Percentiles rank a stretch among this genome's conserved stretches.
phyloP scores from a whole-genome alignment of 1,284 basidiomycete species.

The Cryptococcus sp. region DNA sequence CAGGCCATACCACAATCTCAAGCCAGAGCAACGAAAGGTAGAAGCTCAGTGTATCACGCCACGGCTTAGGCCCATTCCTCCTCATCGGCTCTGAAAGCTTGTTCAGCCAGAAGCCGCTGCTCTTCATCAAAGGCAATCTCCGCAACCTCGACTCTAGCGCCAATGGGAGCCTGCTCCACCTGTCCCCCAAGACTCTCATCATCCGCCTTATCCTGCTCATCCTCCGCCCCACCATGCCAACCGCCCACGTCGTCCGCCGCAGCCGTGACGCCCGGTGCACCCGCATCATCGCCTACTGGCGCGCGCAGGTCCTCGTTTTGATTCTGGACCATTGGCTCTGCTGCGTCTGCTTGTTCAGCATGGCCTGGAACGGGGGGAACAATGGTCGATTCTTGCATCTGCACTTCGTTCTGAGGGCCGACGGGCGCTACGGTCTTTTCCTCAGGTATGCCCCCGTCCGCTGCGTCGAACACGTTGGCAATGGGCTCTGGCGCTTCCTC shows the following conservation, averaged over 20 bases:
- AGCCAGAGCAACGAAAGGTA: too few relatives aligned
- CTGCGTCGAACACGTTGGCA: slow-evolving; percentile 48
- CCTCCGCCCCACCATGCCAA: slow-evolving; percentile 54
- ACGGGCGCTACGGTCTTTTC: slow-evolving; percentile 47
- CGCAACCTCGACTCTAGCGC: slow-evolving; percentile 25
- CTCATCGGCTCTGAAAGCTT: slow-evolving; percentile 35
- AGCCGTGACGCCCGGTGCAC: slow-evolving; percentile 46
- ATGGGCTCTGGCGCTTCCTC: slow-evolving; percentile 51
- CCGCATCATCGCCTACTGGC: slow-evolving; percentile 52
- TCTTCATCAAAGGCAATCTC: slow-evolving; percentile 47
- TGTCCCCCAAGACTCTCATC: slow-evolving; percentile 12
- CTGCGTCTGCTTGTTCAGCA: not conserved
- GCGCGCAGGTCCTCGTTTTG: slow-evolving; percentile 43
- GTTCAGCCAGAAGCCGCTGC: slow-evolving; percentile 37
- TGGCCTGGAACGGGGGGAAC: slow-evolving; percentile 4
- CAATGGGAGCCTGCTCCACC: slow-evolving; percentile 22
- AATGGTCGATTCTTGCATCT: slow-evolving; percentile 43
- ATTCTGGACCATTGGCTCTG: slow-evolving; percentile 16
- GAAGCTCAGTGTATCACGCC: not conserved
- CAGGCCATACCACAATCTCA: too few relatives aligned
- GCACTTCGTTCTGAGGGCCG: slow-evolving; percentile 45
- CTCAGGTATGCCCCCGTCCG: slow-evolving; percentile 38
- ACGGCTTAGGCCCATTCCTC: not conserved
- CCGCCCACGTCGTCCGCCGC: slow-evolving; percentile 45
- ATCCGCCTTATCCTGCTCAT: slow-evolving; percentile 25